These are phyloP conservation scores for Phytophthora pistaciae DNA, from an alignment of 352 stramenopile species.

Conservation along the genomic window DNA sequence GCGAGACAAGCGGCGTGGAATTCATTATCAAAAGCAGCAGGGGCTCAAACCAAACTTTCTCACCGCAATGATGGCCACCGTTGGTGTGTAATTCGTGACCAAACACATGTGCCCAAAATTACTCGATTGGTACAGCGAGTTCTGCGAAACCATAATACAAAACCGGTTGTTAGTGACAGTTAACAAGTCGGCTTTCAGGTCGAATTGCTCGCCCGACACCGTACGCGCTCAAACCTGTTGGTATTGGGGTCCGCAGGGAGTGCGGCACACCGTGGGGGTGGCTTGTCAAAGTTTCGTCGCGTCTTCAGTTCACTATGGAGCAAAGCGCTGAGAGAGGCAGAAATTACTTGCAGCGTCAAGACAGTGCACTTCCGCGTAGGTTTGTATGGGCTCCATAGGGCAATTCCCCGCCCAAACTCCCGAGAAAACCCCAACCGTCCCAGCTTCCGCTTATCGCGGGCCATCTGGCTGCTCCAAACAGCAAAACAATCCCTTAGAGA, in stretches of 20 bases:
- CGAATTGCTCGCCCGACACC: background rate
- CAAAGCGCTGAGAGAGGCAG: slow-evolving; percentile 30
- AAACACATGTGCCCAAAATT: slow-evolving; percentile 10
- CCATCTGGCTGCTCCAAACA: slow-evolving; percentile 32
- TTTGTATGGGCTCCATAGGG: background rate
- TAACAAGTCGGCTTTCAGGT: background rate
- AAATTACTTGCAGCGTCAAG: slow-evolving; percentile 35
- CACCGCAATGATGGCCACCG: slow-evolving; percentile 14
- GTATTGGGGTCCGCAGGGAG: slow-evolving; percentile 4
- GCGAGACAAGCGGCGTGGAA: background rate
- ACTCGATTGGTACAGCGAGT: slow-evolving; percentile 10
- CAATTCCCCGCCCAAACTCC: slow-evolving; percentile 33
- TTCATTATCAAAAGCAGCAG: slow-evolving; percentile 7
- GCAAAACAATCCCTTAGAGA: slow-evolving; percentile 35
- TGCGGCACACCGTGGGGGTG: slow-evolving; percentile 1
- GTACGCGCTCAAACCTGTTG: background rate
- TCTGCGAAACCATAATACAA: background rate
- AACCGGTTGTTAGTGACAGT: background rate
- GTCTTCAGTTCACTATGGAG: slow-evolving; percentile 15
- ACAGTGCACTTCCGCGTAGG: slow-evolving; percentile 18
- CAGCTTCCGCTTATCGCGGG: slow-evolving; percentile 36
- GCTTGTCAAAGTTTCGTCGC: slow-evolving; percentile 18
- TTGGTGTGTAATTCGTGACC: slow-evolving; percentile 9
- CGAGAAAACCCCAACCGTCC: slow-evolving; percentile 26
- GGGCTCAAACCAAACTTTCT: slow-evolving; percentile 1